phyloP scores from a whole-genome alignment of 352 stramenopile genomes.

The Phytophthora ohioensis region DNA sequence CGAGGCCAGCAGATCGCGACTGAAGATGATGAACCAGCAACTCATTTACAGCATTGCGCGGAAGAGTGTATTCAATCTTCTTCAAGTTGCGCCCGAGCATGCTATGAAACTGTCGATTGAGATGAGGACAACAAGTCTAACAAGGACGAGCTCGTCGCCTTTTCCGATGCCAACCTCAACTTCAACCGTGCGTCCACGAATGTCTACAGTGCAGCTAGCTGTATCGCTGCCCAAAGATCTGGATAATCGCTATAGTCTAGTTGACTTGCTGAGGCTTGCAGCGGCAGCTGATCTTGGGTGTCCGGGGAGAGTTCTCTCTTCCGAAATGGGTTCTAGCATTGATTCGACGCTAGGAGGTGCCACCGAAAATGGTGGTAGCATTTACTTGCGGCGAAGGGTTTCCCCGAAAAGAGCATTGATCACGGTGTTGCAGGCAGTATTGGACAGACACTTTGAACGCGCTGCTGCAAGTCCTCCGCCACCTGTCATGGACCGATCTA shows the following conservation, averaged over 20 bases:
- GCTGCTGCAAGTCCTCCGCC: slow-evolving; percentile 25
- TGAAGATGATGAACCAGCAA: slow-evolving; percentile 55
- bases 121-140: slow-evolving; percentile 33
- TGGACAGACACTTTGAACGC: slow-evolving; percentile 68
- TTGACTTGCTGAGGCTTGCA: slow-evolving; percentile 64
- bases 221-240: slow-evolving; percentile 25
- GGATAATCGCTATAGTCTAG: slow-evolving; percentile 56
- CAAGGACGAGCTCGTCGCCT: slow-evolving; percentile 38
- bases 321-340: slow-evolving; percentile 26
- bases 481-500: slow-evolving; percentile 38
- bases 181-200: slow-evolving; percentile 5
- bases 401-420: slow-evolving; percentile 41
- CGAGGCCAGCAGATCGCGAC: slow-evolving; percentile 37
- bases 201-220: slow-evolving; percentile 15
- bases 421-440: slow-evolving; percentile 50
- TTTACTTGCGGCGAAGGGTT: slow-evolving; percentile 20
- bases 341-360: slow-evolving; percentile 17
- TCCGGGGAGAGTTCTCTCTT: slow-evolving; percentile 47
- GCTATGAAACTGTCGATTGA: slow-evolving; percentile 65
- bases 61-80: slow-evolving; percentile 68
- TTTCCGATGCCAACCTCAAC: slow-evolving; percentile 35
- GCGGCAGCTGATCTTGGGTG: slow-evolving; percentile 63
- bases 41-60: slow-evolving; percentile 68
- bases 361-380: slow-evolving; percentile 11
- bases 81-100: slow-evolving; percentile 66